Base-by-base conservation (phyloP, 2,329 filamentous ascomycete species). In the Fusarium staphyleae region DNA sequence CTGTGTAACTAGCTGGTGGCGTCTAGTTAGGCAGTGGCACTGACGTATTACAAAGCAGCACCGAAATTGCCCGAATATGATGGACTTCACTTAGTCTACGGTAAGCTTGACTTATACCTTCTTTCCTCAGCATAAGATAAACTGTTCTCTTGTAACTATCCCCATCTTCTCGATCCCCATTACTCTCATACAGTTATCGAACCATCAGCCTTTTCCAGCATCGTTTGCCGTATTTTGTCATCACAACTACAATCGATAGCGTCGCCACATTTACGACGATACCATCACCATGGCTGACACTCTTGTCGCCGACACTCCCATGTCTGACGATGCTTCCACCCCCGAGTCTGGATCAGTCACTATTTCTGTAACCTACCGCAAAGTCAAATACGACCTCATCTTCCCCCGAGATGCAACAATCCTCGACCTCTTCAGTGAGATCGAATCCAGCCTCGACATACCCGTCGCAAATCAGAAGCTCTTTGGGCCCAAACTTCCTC, bases 401-500 rank as follows among this genome's bases (percentile, higher is more conserved):
- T 75, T 84, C 43, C 69, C 74, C 7, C 62, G 73, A 12, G 74
- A 77, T 53, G 77, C 79, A 14, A 83, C 80, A 5, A 73, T 85
- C 36, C 64, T 74, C 48, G 86, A 89, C 64, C 81, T 91, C 30
- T 86, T 86, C 36, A 70, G 78, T 42, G 76, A 80, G 55, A 83
- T 90, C 62, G 77, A 82, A 50, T 69, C 74, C 35, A 70, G 73
- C 3, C 78, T 90, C 46, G 80, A 78, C 42, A 84, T 91, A 47
- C 87, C 87, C 0, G 55, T 74, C 29, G 70, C 77, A 9, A 86
- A 90, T 71, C 87, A 90, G 67, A 91, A 91, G 69, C 80, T 89
- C 69, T 78, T 90, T 60, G 79, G 85, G 12, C 80, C 87, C 34
- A 89, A 88, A 67, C 75, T 82, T 7, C 86, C 86, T 22, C 75